Conservation (phyloP, 2,329 filamentous ascomycete genomes). For the Diaporthe helianthi region DNA sequence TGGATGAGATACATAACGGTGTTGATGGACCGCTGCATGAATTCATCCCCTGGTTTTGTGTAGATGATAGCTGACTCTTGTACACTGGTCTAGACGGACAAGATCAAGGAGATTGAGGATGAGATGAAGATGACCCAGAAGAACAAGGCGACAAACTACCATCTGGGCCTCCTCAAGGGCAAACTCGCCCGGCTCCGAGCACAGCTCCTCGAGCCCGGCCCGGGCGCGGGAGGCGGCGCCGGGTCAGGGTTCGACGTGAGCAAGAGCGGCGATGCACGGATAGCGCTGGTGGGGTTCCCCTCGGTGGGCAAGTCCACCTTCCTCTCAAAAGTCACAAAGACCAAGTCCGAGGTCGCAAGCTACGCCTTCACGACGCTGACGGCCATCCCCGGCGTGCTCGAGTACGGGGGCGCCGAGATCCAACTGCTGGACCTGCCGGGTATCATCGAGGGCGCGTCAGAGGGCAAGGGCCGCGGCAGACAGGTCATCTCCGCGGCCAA, state of each 20-base stretch:
- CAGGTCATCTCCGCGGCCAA: conserved; percentile 98
- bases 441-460: conserved; percentile 96
- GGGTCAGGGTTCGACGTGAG: conserved; percentile 92
- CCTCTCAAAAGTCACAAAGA: conserved; percentile 98
- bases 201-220: conserved; percentile 88
- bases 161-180: conserved; percentile 96
- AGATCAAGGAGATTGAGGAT: conserved; percentile 99
- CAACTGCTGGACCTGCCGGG: conserved; percentile 96
- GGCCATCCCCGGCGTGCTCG: conserved; percentile 94
- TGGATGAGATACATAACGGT: not conserved
- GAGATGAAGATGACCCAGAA: conserved; percentile 99
- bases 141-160: conserved; percentile 78
- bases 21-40: not conserved
- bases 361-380: conserved; percentile 98
- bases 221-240: conserved; percentile 77
- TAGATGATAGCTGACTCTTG: not conserved
- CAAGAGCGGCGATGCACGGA: conserved; percentile 95
- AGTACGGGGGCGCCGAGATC: conserved; percentile 97
- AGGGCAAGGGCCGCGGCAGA: conserved; percentile 93
- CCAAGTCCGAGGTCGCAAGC: conserved; percentile 91
- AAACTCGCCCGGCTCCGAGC: conserved; percentile 95
- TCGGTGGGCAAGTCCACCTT: conserved; percentile 99
- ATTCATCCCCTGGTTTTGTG: not conserved
- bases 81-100: conserved; percentile 69
- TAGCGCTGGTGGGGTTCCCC: conserved; percentile 97